Percentiles rank a stretch among this genome's conserved stretches.
Evolutionary conservation across 179 eudicot genomes (phyloP).

Genomic region (Beta corolliflora): DNA sequence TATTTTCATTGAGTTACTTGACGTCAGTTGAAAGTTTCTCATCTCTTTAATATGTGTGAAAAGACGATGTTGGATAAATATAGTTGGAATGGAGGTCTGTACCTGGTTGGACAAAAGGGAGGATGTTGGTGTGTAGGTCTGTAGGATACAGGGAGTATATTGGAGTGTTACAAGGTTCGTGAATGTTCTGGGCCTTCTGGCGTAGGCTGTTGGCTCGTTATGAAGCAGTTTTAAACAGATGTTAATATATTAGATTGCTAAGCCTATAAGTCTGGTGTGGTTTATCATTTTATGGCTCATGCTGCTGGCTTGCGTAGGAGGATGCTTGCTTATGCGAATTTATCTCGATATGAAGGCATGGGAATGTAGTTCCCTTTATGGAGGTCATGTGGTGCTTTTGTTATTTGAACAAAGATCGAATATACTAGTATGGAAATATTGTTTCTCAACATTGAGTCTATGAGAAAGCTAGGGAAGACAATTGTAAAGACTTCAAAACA

Average conservation of each 20-base stretch:
- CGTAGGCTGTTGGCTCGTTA: neutral
- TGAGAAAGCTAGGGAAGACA: neutral
- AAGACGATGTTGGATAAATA: no score
- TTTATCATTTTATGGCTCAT: no score
- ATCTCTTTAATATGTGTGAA: no score
- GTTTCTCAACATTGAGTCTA: neutral
- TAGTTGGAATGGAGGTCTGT: no score
- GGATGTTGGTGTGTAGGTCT: no score
- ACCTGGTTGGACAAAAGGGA: no score
- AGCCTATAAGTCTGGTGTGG: no score
- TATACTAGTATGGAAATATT: neutral
- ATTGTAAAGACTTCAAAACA: neutral
- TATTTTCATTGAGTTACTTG: no score
- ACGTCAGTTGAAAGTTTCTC: no score
- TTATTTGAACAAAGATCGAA: neutral
- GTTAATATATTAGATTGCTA: neutral
- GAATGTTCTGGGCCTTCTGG: neutral
- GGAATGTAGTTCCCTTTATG: neutral
- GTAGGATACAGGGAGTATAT: no score
- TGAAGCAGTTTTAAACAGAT: neutral
- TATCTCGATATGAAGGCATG: constrained; percentile 3
- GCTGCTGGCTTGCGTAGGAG: neutral
- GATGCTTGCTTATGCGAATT: neutral
- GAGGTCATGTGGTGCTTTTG: neutral
- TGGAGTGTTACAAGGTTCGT: neutral